These are phyloP conservation scores for Cynanchum wilfordii DNA, from an alignment of 257 asterid species.

Conservation along the genomic window DNA sequence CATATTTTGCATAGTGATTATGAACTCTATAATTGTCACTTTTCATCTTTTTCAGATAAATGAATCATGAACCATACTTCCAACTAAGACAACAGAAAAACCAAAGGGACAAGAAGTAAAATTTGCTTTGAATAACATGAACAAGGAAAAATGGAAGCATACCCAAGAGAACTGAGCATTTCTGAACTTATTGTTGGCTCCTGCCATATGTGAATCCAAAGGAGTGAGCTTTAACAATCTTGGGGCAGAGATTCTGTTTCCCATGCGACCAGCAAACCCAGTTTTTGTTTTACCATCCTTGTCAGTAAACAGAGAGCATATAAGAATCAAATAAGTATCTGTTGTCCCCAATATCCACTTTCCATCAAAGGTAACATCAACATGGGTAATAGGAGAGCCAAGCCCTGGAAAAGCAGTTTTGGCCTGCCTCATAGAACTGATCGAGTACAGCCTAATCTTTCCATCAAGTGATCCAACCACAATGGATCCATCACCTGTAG, in stretches of 20 bases:
- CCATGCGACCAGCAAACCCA: conserved; percentile 94
- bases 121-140: background rate
- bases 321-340: conserved; percentile 71
- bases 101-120: background rate
- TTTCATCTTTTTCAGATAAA: background rate
- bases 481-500: conserved; percentile 96
- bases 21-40: background rate
- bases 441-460: conserved; percentile 83
- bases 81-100: background rate
- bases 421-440: conserved; percentile 88
- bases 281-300: conserved; percentile 79
- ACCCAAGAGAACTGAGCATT: conserved; percentile 98
- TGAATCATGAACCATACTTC: background rate
- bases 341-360: conserved; percentile 97
- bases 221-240: conserved; percentile 83
- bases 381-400: conserved; percentile 90
- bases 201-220: conserved; percentile 80
- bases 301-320: conserved; percentile 73
- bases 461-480: conserved; percentile 98
- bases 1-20: background rate
- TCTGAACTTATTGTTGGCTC: conserved; percentile 68
- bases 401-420: conserved; percentile 97
- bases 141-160: conserved; percentile 30
- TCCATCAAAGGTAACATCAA: conserved; percentile 95
- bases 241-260: conserved; percentile 76